Percentiles rank a stretch among this genome's conserved stretches.
These are phyloP conservation scores for Solanum ossicruentum DNA, from an alignment of 257 asterid species.

Conservation along the genomic window DNA sequence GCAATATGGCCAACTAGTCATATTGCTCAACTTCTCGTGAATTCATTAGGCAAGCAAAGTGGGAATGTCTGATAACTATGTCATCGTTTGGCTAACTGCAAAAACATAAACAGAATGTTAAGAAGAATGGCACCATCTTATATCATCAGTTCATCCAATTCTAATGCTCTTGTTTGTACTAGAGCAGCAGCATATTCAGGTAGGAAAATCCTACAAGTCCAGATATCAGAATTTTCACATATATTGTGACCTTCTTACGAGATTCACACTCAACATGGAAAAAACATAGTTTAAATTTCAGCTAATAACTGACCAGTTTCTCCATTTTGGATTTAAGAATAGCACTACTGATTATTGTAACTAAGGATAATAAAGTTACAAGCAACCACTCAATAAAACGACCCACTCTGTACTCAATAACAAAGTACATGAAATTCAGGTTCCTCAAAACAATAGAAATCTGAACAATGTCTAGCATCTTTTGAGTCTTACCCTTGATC, in stretches of 20 bases:
- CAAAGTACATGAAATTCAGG: neutral
- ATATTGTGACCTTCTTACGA: no score
- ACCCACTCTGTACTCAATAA: neutral
- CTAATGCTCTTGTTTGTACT: neutral
- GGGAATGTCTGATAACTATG: neutral
- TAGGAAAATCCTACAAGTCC: no score
- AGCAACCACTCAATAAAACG: neutral
- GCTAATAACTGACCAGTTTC: neutral
- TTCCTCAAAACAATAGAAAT: neutral
- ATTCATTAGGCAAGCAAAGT: neutral
- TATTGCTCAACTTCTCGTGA: neutral
- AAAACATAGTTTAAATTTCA: no score
- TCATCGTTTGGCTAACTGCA: neutral
- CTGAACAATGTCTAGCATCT: neutral
- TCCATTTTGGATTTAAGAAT: neutral
- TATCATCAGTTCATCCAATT: neutral
- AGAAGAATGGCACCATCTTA: no score
- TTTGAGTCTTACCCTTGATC: neutral
- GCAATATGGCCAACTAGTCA: neutral
- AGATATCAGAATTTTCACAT: no score
- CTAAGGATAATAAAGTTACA: neutral
- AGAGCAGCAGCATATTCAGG: no score
- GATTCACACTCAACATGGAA: no score
- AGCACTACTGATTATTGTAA: neutral
- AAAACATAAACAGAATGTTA: neutral